phyloP scores from a whole-genome alignment of 1,284 basidiomycete genomes.

The Flammula alnicola region DNA sequence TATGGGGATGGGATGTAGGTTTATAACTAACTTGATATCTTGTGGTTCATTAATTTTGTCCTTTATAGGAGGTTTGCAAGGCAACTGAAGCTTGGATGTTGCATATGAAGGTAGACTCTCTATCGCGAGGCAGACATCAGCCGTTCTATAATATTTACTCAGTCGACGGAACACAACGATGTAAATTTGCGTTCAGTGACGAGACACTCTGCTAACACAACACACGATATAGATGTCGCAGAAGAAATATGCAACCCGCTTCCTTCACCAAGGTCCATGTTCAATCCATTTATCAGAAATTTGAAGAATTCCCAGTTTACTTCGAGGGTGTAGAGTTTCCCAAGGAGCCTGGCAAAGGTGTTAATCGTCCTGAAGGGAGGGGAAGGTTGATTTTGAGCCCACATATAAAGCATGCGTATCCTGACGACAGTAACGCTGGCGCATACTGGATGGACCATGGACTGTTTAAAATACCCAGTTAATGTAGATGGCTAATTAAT shows the following conservation, averaged over 20 bases:
- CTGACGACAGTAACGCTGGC: slow-evolving; percentile 36
- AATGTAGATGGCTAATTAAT: no score
- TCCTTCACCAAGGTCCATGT: slow-evolving; percentile 28
- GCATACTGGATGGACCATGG: slow-evolving; percentile 22
- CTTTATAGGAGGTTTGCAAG: slow-evolving; percentile 44
- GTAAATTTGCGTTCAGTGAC: slow-evolving; percentile 30
- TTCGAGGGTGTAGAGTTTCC: slow-evolving; percentile 12
- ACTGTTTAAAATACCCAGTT: not conserved
- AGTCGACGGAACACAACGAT: slow-evolving; percentile 44
- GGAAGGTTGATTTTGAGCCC: slow-evolving; percentile 38
- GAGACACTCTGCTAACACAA: not conserved
- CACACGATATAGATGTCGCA: slow-evolving; percentile 40
- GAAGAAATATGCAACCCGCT: slow-evolving; percentile 45
- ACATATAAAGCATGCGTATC: slow-evolving; percentile 34
- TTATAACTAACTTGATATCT: slow-evolving; percentile 4
- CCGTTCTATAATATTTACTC: slow-evolving; percentile 55
- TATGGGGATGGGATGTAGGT: slow-evolving; percentile 60
- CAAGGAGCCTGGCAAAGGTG: slow-evolving; percentile 5
- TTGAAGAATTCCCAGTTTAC: slow-evolving; percentile 7
- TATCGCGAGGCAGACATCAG: slow-evolving; percentile 48
- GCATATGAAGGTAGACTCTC: slow-evolving; percentile 46
- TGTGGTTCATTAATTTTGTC: slow-evolving; percentile 8
- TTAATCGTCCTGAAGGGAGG: slow-evolving; percentile 11
- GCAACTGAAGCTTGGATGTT: slow-evolving; percentile 50
- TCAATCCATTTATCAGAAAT: slow-evolving; percentile 19